phyloP scores from a whole-genome alignment of 202 grass and related monocot species.

The Zoysia matrella region DNA sequence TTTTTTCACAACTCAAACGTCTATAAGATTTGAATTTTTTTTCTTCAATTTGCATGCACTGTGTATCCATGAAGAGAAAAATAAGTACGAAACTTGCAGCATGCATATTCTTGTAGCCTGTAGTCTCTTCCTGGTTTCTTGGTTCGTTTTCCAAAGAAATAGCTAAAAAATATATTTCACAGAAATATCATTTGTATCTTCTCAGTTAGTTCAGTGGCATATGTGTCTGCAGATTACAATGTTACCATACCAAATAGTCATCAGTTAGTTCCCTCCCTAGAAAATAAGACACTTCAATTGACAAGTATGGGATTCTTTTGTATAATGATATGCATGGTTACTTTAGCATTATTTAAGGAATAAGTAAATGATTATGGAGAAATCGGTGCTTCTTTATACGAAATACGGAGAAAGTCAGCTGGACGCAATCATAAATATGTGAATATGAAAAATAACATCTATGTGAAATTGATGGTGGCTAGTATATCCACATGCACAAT shows the following conservation, averaged over 20 bases:
- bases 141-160: conserved; percentile 7
- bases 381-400: not conserved
- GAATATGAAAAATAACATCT: not conserved
- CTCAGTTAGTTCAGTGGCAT: not conserved
- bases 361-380: not conserved
- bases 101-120: conserved; percentile 12
- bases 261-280: not conserved
- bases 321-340: not conserved
- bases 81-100: conserved; percentile 14
- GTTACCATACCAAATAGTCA: conserved; percentile 9
- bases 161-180: not conserved
- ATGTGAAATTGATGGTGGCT: not conserved
- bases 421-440: not conserved
- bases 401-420: not conserved
- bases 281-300: not conserved
- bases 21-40: conserved; percentile 32
- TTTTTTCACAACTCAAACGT: conserved; percentile 30
- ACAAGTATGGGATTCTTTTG: not conserved
- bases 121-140: not conserved
- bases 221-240: not conserved
- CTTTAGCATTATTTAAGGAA: not conserved
- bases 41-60: conserved; percentile 17
- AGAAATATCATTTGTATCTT: not conserved
- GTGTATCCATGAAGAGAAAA: conserved; percentile 13
- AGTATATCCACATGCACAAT: not conserved